These are phyloP conservation scores for Metschnikowia santaceciliae DNA, from an alignment of 805 yeast genomes.

Conservation along the genomic window DNA sequence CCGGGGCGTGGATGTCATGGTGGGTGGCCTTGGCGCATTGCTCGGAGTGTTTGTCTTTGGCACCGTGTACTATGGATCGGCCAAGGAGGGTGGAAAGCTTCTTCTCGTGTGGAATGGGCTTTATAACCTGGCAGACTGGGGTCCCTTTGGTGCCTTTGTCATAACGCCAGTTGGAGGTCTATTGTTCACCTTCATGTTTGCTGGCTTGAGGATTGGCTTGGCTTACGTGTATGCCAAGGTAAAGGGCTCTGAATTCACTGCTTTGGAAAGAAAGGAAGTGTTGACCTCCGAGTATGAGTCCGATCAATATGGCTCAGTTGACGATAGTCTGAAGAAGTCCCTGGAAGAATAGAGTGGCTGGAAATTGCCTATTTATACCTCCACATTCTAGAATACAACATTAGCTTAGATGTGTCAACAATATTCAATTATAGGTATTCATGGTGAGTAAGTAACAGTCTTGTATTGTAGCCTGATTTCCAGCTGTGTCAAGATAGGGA, in stretches of 20 bases:
- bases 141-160: slow-evolving; percentile 91
- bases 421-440: too few relatives aligned
- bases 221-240: slow-evolving; percentile 29
- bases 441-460: too few relatives aligned
- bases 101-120: slow-evolving; percentile 76
- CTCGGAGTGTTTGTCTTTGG: slow-evolving; percentile 82
- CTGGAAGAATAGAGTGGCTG: background rate
- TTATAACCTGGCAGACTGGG: slow-evolving; percentile 78
- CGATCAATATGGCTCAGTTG: slow-evolving; percentile 17
- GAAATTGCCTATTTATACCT: too few relatives aligned
- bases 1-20: slow-evolving; percentile 74
- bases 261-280: slow-evolving; percentile 38
- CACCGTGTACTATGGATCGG: slow-evolving; percentile 66
- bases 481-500: too few relatives aligned
- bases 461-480: too few relatives aligned
- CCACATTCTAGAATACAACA: too few relatives aligned
- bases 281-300: slow-evolving; percentile 10
- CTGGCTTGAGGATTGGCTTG: slow-evolving; percentile 44
- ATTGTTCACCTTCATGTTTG: slow-evolving; percentile 48
- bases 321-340: slow-evolving; percentile 14
- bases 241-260: slow-evolving; percentile 40
- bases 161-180: slow-evolving; percentile 84
- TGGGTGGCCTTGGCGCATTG: slow-evolving; percentile 81
- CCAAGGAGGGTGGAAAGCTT: slow-evolving; percentile 72
- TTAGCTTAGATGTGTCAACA: too few relatives aligned